A percentile compares a stretch with the other conserved stretches of the same genome.
These are phyloP conservation scores for Golubevia sp. DNA, from an alignment of 1,284 basidiomycete species.

Conservation along the genomic window DNA sequence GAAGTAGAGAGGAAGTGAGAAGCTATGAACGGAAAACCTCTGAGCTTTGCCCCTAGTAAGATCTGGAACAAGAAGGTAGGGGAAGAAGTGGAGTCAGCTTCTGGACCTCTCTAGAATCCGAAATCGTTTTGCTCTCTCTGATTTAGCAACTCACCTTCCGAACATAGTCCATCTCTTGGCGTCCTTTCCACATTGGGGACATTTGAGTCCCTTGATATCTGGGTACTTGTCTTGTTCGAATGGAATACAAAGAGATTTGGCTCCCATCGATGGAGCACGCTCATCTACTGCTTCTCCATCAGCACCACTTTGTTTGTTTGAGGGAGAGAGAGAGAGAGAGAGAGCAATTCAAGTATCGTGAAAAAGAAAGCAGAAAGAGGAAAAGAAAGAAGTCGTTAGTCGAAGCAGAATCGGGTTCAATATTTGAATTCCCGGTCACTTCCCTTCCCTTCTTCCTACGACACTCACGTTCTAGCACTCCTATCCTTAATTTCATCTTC, in stretches of 20 bases:
- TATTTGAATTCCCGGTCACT: background rate
- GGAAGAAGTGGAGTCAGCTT: too few species aligned
- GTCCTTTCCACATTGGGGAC: conserved; percentile 49
- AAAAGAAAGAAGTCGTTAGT: conserved; percentile 5
- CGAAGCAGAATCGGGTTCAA: conserved; percentile 8
- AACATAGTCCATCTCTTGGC: conserved; percentile 62
- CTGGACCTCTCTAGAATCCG: too few species aligned
- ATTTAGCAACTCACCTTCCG: conserved; percentile 27
- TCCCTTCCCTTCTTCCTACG: too few species aligned
- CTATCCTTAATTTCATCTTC: conserved; percentile 99
- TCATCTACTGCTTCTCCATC: conserved; percentile 66
- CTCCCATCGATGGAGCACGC: conserved; percentile 94
- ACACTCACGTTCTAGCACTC: conserved; percentile 78
- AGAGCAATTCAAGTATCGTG: background rate
- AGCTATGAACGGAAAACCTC: too few species aligned
- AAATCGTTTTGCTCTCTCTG: too few species aligned
- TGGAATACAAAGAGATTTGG: conserved; percentile 95
- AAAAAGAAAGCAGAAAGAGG: background rate
- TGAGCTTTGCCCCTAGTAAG: too few species aligned
- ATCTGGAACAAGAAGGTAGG: too few species aligned
- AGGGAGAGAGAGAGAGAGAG: background rate
- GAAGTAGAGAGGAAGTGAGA: too few species aligned
- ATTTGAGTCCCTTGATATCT: conserved; percentile 41
- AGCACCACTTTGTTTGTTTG: conserved; percentile 13
- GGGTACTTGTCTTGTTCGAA: conserved; percentile 77